Evolutionary conservation across 164 flowering plant genomes (phyloP).

Genomic region (Nelumbo lutea): DNA sequence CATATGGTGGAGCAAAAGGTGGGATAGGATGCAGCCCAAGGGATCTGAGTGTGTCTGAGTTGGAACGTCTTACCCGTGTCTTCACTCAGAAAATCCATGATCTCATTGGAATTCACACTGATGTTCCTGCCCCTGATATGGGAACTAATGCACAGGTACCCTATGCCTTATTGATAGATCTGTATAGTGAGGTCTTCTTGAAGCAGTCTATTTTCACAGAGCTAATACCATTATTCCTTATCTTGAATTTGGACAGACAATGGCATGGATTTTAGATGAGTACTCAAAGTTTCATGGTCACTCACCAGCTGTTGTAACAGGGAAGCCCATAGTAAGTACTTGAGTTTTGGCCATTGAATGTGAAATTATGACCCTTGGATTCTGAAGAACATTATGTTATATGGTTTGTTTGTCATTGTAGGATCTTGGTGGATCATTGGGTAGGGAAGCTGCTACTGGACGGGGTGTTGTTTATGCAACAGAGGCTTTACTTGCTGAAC

Average conservation of each 20-base stretch:
- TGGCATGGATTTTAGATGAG: conserved; percentile 91
- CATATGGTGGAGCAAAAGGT: conserved; percentile 87
- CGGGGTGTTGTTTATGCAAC: conserved; percentile 79
- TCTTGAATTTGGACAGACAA: conserved; percentile 42
- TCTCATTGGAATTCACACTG: conserved; percentile 67
- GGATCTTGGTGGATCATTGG: conserved; percentile 90
- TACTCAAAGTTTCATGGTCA: conserved; percentile 84
- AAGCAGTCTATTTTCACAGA: not conserved
- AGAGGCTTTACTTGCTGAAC: conserved; percentile 69
- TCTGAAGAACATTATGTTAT: not conserved
- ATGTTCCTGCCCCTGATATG: conserved; percentile 89
- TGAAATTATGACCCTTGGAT: not conserved
- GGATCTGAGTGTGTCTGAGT: conserved; percentile 54
- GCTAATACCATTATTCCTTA: not conserved
- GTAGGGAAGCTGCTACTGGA: conserved; percentile 89
- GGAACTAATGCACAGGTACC: conserved; percentile 76
- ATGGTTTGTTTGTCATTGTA: conserved; percentile 16
- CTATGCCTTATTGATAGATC: not conserved
- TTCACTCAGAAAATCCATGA: conserved; percentile 88
- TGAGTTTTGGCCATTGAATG: not conserved
- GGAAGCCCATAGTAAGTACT: conserved; percentile 68
- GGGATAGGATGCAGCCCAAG: conserved; percentile 74
- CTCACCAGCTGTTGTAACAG: conserved; percentile 82
- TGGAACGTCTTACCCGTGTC: conserved; percentile 78
- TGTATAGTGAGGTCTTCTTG: not conserved